Evolutionary conservation across 208 protist species (phyloP).

Genomic region (Naegleria fowleri): DNA sequence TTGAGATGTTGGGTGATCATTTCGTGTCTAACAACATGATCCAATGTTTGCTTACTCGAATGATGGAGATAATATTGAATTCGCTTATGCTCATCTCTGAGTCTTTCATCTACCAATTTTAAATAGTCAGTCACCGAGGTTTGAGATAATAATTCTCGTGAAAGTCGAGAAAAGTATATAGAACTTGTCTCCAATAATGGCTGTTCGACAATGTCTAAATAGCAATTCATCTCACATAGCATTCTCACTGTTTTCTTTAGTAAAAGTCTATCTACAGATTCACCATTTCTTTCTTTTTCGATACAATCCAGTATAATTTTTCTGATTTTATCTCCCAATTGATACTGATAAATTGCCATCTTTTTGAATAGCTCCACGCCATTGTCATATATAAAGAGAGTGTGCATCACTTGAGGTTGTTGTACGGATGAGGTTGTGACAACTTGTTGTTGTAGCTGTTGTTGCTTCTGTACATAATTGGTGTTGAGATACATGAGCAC

Average conservation of each 20-base stretch:
- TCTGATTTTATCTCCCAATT: background rate
- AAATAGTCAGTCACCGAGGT: conserved; percentile 42
- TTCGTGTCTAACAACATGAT: conserved; percentile 51
- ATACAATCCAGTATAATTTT: background rate
- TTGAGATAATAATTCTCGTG: background rate
- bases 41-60: conserved; percentile 46
- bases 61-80: conserved; percentile 54
- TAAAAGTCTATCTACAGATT: background rate
- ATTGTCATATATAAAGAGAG: background rate
- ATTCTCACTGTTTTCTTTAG: background rate
- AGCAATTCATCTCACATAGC: background rate
- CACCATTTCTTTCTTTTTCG: conserved; percentile 13
- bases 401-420: background rate
- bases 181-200: background rate
- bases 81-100: conserved; percentile 54
- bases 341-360: background rate
- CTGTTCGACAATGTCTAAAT: background rate
- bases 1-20: conserved; percentile 59
- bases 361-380: background rate
- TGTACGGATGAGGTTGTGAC: background rate
- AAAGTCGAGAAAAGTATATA: background rate
- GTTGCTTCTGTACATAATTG: background rate
- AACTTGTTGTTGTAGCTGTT: no score
- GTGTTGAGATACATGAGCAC: conserved; percentile 69
- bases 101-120: conserved; percentile 37